Conservation (phyloP, 2,329 filamentous ascomycete species). For the Cladosporium velox region DNA sequence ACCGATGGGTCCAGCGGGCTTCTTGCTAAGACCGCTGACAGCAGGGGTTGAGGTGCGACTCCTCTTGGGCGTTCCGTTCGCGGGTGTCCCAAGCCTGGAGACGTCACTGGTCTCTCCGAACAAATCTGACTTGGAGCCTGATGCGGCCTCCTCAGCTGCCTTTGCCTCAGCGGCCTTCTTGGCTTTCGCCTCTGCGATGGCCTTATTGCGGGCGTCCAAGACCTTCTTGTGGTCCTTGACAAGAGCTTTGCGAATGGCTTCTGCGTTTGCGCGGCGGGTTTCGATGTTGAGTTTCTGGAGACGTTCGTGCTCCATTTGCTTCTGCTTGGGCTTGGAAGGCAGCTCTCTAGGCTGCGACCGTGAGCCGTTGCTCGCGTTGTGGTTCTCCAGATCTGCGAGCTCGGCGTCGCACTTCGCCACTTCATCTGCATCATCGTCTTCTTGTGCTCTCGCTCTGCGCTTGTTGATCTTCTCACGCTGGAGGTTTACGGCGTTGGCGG, state of each 20-base stretch:
- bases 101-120: slow-evolving; percentile 32
- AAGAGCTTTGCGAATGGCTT: slow-evolving; percentile 87
- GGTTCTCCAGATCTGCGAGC: slow-evolving; percentile 59
- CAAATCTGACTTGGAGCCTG: slow-evolving; percentile 27
- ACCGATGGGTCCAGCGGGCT: slow-evolving; percentile 39
- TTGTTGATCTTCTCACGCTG: slow-evolving; percentile 69
- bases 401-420: slow-evolving; percentile 52
- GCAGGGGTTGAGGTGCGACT: slow-evolving; percentile 54
- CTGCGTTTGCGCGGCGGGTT: slow-evolving; percentile 81
- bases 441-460: slow-evolving; percentile 66
- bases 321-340: slow-evolving; percentile 45
- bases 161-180: slow-evolving; percentile 43
- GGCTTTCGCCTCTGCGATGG: slow-evolving; percentile 50
- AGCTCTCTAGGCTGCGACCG: slow-evolving; percentile 48
- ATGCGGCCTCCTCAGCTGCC: slow-evolving; percentile 48
- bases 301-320: slow-evolving; percentile 72
- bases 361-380: slow-evolving; percentile 51
- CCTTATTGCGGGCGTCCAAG: slow-evolving; percentile 52
- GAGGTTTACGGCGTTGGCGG: slow-evolving; percentile 61
- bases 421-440: slow-evolving; percentile 63
- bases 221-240: slow-evolving; percentile 65
- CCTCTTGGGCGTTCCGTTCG: slow-evolving; percentile 45
- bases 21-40: slow-evolving; percentile 47
- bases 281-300: slow-evolving; percentile 80
- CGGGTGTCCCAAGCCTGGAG: slow-evolving; percentile 48